Percentiles rank a stretch among this genome's conserved stretches.
Conservation (phyloP, 2,329 filamentous ascomycete species). For the Pleomassaria siparia region DNA sequence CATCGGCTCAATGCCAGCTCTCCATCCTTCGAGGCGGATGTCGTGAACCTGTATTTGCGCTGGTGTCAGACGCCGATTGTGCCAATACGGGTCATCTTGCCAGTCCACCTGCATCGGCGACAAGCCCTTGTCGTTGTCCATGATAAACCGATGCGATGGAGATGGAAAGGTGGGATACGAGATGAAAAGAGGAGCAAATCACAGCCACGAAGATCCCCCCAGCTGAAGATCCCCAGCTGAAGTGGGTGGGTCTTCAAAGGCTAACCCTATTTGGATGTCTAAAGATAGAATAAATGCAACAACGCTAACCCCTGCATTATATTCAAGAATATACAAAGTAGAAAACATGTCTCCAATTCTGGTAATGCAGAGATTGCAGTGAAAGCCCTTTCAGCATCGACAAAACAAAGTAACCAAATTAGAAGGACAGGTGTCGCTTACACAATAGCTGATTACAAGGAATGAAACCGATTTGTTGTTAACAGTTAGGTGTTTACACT, state of each 20-base stretch:
- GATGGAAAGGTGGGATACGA: background rate
- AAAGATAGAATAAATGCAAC: background rate
- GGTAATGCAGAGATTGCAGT: no score
- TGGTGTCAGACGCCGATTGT: constrained; percentile 43
- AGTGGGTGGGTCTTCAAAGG: background rate
- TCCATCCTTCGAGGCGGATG: constrained; percentile 38
- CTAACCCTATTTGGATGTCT: background rate
- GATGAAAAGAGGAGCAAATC: constrained; percentile 5
- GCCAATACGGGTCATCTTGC: constrained; percentile 41
- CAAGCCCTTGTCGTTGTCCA: constrained; percentile 20
- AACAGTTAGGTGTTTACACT: no score
- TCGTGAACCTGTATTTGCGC: constrained; percentile 45
- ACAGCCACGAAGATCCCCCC: constrained; percentile 8
- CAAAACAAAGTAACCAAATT: no score
- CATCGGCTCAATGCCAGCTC: constrained; percentile 35
- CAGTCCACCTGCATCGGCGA: constrained; percentile 33
- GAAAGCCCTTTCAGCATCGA: no score
- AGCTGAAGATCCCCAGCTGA: constrained; percentile 2
- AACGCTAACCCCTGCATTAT: no score
- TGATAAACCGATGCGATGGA: background rate
- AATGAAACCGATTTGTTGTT: no score
- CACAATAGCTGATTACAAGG: no score
- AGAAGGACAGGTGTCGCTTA: no score
- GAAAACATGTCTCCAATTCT: no score
- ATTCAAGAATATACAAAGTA: no score